A percentile compares a stretch with the other conserved stretches of the same genome.
These are phyloP conservation scores for Hypoxylon lienhwacheense DNA, from an alignment of 495 filamentous ascomycete species.

Conservation along the genomic window DNA sequence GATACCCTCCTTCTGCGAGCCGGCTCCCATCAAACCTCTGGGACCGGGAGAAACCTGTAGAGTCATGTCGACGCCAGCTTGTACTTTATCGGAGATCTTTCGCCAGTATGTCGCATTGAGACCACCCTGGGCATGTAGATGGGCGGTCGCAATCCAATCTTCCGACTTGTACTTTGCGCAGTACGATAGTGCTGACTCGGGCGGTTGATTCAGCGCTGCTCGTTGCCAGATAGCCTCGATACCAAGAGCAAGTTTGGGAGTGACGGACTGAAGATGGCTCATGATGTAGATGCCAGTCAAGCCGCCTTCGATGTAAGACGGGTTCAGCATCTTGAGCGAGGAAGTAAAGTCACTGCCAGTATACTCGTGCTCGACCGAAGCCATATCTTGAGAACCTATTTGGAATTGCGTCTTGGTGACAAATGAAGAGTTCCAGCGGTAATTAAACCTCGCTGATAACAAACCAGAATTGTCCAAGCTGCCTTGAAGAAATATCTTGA, in stretches of 20 bases:
- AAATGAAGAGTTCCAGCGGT: constrained; percentile 73
- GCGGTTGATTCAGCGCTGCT: constrained; percentile 70
- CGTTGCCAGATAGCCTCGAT: constrained; percentile 95
- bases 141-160: constrained; percentile 88
- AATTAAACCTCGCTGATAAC: constrained; percentile 84
- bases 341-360: constrained; percentile 89
- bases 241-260: constrained; percentile 83
- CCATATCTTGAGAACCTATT: constrained; percentile 72
- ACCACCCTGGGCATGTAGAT: constrained; percentile 79
- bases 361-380: constrained; percentile 93
- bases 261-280: constrained; percentile 91
- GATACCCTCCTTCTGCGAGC: constrained; percentile 76
- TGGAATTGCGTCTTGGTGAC: constrained; percentile 84
- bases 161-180: constrained; percentile 82
- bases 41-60: constrained; percentile 73
- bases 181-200: constrained; percentile 85
- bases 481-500: constrained; percentile 89
- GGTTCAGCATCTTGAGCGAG: constrained; percentile 88
- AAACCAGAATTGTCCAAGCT: constrained; percentile 88
- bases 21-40: constrained; percentile 68
- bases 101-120: constrained; percentile 95
- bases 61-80: constrained; percentile 94
- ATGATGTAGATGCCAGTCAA: constrained; percentile 93
- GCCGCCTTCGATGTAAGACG: constrained; percentile 86
- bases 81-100: constrained; percentile 88